Base-by-base conservation (phyloP, 345 rosid species). In the Luvunga scandens region DNA sequence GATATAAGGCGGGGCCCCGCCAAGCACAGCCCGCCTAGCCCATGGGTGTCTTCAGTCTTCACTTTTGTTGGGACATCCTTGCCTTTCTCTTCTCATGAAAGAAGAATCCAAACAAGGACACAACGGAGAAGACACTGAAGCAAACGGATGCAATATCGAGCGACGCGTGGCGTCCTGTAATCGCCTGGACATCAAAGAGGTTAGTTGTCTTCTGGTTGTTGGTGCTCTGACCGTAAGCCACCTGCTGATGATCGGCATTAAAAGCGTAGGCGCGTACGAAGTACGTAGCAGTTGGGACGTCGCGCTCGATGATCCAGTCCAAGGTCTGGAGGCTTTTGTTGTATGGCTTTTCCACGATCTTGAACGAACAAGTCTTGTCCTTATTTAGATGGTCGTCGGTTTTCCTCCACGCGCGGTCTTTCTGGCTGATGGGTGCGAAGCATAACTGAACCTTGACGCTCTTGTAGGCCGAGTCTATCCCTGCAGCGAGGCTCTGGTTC, bases 381-480 rank as follows among this genome's bases (percentile, higher is more conserved):
- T 85, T 92, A 56, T 24, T 16, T 12, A 92, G 74, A 33, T 79
- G 36, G 75, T 94, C 93, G 39, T 8, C 74, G 0, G 94, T 89
- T 70, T 84, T 94, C 59, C 98, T 85, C 98, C 98, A 91, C 2
- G 92, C 86, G 33, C 98, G 88, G 72, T 94, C 94, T 64, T 60
- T 80, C 75, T 91, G 98, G 88, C 98, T 94, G 38, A 88, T 24
- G 0, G 95, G 95, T 10, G 91, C 91, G 81, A 86, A 94, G 84
- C 97, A 94, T 0, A 92, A 87, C 84, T 85, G 82, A 48, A 89
- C 85, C 80, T 75, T 72, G 71, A 90, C 72, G 14, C 73, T 88
- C 87, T 85, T 86, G 81, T 86, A 94, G 28, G 74, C 64, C 8
- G 88, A 76, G 76, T 88, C 90, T 0, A 75, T 77, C 66, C 87